Evolutionary conservation across 2,329 filamentous ascomycete species (phyloP), one percentile per base, ranked within the genome.

Genomic region (Paraphaeosphaeria sporulosa): DNA sequence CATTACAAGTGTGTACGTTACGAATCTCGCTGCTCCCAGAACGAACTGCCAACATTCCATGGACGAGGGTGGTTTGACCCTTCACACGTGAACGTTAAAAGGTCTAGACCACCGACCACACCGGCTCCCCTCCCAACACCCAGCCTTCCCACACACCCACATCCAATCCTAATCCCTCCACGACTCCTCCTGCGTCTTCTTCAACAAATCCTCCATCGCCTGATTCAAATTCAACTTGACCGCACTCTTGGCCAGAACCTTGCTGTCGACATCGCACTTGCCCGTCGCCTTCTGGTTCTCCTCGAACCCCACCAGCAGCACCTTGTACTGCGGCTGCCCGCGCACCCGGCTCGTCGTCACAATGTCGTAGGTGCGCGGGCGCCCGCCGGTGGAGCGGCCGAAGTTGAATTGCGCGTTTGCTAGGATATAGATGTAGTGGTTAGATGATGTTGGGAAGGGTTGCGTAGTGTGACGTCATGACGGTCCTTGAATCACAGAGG

Each of bases 171-270:
- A 58, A 42, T 61, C 59, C 42, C 47, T 59, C 63, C 63, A 64
- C 34, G 60, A 47, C 34, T 62, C 62, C 47, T 64, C 62, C 54
- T 62, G 57, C 46, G 43, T 50, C 55, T 63, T 62, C 53, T 49
- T 60, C 51, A 63, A 47, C 21, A 63, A 34, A n/a, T 65, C 63
- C 25, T 65, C 63, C 59, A 64, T 62, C 7, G 64, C 64, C 36
- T 27, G 17, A 48, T 63, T 63, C 38, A 64, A 42, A 47, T 40
- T 63, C 53, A 55, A 38, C 25, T 63, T 64, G 7, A 61, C 50
- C 7, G 52, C 57, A 36, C 64, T 66, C 53, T 34, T 58, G 9
- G 4, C 38, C 49, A 66, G 25, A n/a, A 66, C 57, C 57, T 64
- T 66, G 21, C 58, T 59, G 7, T 57, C 62, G 9, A 66, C 36